Base-by-base conservation (phyloP, 169 alveolate species). In the Plasmodium inui region DNA sequence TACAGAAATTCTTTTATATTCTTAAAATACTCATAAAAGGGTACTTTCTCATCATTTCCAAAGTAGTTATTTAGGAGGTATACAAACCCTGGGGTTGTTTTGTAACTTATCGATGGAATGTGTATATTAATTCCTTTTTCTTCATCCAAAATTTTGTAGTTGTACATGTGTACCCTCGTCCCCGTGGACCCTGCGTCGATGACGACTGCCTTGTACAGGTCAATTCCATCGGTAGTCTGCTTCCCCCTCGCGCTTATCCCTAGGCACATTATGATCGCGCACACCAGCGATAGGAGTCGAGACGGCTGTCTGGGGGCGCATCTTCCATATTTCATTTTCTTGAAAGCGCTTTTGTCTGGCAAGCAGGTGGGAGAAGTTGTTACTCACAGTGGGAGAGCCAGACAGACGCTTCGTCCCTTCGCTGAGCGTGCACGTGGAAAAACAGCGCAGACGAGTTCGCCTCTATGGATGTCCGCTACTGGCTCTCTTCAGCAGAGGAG, bases 121-220 rank as follows among this genome's bases (percentile, higher is more conserved):
- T 70, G 73, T 39, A 91, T 71, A 55, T 57, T 91, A 26, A 91
- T 91, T 46, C 83, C 79, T 57, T 91, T 53, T 30, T 81, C 30
- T 10, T 91, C 28, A 41, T 82, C 41, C 41, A 53, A 4, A 5
- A 82, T 91, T 28, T 67, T 71, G 28, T 91, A 91, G 37, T 91
- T 82, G 84, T 92, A 92, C 50, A 92, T 85, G 80, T 92, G 67
- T 10, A 92, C 88, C 41, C 95, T 76, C 39, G 93, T 92, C 1
- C 95, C 95, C 14, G 95, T 92, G 22, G 95, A 92, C 19, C 95
- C 95, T 28, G 95, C 95, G 80, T 92, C 95, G 44, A 92, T 80
- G 41, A 92, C 50, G 55, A 92, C 72, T 1, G 93, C 61, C 74
- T 92, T 92, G 46, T 91, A 50, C 26, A 71, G 71, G 12, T 32